Base-by-base conservation (phyloP, 352 stramenopile genomes). In the Phytophthora macrochlamydospora region DNA sequence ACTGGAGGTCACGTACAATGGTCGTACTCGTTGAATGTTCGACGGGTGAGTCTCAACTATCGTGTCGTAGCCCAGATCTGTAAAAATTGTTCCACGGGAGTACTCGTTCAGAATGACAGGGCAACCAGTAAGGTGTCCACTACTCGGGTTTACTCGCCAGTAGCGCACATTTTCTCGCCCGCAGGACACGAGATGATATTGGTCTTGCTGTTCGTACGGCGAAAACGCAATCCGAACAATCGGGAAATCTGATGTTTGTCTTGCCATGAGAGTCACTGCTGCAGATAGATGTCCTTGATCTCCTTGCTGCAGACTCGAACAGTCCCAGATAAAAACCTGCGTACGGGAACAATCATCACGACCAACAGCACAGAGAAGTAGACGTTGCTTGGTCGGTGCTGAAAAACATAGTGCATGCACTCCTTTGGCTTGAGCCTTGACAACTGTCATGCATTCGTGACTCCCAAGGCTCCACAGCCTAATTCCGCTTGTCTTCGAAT, bases 131-230 rank as follows among this genome's bases (percentile, higher is more conserved):
- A 98, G 74, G 48, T 97, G 77, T 11, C 73, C 64, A 14, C 56
- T 69, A 33, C 51, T 75, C 14, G 62, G 67, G 60, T 76, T 73
- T 5, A 97, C 60, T 4, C 91, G 89, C 92, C 91, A 98, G 52
- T 97, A 97, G 2, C 92, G 87, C n/a, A 98, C 74, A 69, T 97
- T 98, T 59, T 98, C 92, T 13, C 86, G 84, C 4, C 93, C 93
- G 62, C 90, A 97, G 2, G 89, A 95, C 13, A 98, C 86, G 6
- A 98, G 79, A 35, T 93, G 81, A 18, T 81, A 76, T 1, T 54
- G 61, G 43, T 73, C 66, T 28, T 64, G 62, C 24, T 69, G 13
- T 18, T 97, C 91, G 55, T 95, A 97, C 0, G 89, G 90, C 1
- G 89, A 96, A 50, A 97, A 98, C 12, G 74, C 73, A 33, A 94